Conservation (phyloP, 169 alveolate genomes). For the Amoebophrya sp. region DNA sequence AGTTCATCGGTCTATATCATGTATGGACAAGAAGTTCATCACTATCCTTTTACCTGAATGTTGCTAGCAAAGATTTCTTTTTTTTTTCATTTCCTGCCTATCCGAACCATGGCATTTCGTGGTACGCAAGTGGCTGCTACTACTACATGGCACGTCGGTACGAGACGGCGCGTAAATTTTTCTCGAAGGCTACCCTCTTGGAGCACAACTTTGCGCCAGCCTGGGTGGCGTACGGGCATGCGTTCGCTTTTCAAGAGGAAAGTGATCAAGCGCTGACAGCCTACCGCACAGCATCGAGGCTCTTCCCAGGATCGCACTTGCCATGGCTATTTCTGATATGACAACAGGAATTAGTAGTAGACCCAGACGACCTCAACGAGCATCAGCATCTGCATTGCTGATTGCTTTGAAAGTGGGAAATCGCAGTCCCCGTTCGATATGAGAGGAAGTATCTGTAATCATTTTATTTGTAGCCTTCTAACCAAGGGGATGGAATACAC, state of each 20-base stretch:
- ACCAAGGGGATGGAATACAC: not conserved
- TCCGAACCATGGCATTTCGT: not conserved
- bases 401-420: no score
- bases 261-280: not conserved
- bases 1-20: no score
- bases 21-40: no score
- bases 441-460: no score
- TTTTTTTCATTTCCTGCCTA: no score
- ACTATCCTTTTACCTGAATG: no score
- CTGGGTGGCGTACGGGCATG: slow-evolving; percentile 10
- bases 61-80: no score
- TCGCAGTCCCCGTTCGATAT: no score
- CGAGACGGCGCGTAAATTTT: not conserved
- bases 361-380: no score
- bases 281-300: not conserved
- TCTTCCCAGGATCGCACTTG: not conserved
- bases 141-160: not conserved
- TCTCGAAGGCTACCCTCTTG: not conserved
- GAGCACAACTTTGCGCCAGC: slow-evolving; percentile 13
- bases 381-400: no score
- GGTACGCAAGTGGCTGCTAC: slow-evolving; percentile 16
- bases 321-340: not conserved
- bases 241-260: not conserved
- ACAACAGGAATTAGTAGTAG: no score
- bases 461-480: no score